These are phyloP conservation scores for Ganoderma meredithae DNA, from an alignment of 1,284 basidiomycete species.

Conservation along the genomic window DNA sequence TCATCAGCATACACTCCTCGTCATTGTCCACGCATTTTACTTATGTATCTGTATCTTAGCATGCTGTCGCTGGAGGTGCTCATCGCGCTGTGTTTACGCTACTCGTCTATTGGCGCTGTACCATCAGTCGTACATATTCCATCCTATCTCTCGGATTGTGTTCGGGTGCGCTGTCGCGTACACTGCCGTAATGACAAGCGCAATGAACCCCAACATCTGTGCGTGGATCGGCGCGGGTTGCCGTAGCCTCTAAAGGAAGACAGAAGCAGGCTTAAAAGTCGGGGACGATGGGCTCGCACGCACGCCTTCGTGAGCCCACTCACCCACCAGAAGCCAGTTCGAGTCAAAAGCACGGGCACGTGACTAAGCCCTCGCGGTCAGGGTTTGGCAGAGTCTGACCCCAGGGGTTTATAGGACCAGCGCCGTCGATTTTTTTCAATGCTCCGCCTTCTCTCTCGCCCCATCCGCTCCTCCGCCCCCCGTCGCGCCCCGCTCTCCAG, in stretches of 20 bases:
- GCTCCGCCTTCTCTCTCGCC: slow-evolving; percentile 40
- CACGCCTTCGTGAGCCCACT: background rate
- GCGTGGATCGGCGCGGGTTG: background rate
- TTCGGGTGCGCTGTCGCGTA: background rate
- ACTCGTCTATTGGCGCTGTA: slow-evolving; percentile 17
- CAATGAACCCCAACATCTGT: background rate
- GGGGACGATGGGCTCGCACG: background rate
- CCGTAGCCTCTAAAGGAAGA: background rate
- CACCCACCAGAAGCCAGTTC: slow-evolving; percentile 12
- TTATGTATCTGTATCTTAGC: slow-evolving; percentile 22
- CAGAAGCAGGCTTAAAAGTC: background rate
- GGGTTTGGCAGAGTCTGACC: slow-evolving; percentile 25
- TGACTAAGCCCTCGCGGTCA: slow-evolving; percentile 23
- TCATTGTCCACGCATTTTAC: slow-evolving; percentile 1
- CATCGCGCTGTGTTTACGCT: slow-evolving; percentile 13
- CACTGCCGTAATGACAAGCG: slow-evolving; percentile 5
- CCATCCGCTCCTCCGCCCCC: slow-evolving; percentile 32
- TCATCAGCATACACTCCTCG: background rate
- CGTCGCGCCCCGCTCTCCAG: slow-evolving; percentile 37
- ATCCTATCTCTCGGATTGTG: background rate
- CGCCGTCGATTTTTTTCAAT: slow-evolving; percentile 35
- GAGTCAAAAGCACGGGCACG: slow-evolving; percentile 30
- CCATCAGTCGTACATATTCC: background rate
- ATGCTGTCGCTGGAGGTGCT: slow-evolving; percentile 16
- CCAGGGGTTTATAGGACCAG: slow-evolving; percentile 34